Evolutionary conservation across 2,329 filamentous ascomycete genomes (phyloP), one percentile per base, ranked within the genome.

Genomic region (Aphanocladium album): DNA sequence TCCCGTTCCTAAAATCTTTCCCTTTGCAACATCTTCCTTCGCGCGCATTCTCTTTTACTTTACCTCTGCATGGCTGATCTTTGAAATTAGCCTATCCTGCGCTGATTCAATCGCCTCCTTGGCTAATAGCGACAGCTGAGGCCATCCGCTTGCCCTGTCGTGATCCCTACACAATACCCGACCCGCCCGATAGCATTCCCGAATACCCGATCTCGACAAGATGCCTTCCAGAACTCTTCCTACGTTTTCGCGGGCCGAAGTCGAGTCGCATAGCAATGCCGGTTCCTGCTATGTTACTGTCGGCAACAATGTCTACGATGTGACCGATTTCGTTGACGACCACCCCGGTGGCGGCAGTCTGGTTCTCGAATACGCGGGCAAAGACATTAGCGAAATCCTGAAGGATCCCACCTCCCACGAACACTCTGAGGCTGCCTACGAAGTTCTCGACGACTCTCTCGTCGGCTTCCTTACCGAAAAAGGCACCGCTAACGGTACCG

Each of bases 211-310:
- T 23, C 27, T 30, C 30, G 21, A 30, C 63, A 68, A 64, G 41
- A 96, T 96, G 90, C 90, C 92, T 67, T 86, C 86, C 69, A 85
- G 85, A 72, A 92, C 86, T 53, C 85, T 98, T 54, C 93, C 93
- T 61, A 93, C 89, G 30, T 88, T 98, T 71, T 88, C 90, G 54
- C 82, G 82, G 67, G 84, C 88, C 66, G 90, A 99, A 73, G 87
- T 99, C 70, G 86, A 88, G 74, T 80, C 86, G 67, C 92, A 96
- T 76, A 93, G 90, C 73, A 88, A 85, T 51, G 78, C 79, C 54
- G 85, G 91, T 71, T 96, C 91, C 53, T 98, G 93, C 80, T 99
- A 93, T 80, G 93, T 99, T 67, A 95, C 90, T 3, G 81, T 97
- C 59, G 93, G 91, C 64, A 83, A 84, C 62, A 96, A 93, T 68